Evolutionary conservation across 2,329 filamentous ascomycete genomes (phyloP), one percentile per base, ranked within the genome.

Genomic region (Colletotrichum sojae): DNA sequence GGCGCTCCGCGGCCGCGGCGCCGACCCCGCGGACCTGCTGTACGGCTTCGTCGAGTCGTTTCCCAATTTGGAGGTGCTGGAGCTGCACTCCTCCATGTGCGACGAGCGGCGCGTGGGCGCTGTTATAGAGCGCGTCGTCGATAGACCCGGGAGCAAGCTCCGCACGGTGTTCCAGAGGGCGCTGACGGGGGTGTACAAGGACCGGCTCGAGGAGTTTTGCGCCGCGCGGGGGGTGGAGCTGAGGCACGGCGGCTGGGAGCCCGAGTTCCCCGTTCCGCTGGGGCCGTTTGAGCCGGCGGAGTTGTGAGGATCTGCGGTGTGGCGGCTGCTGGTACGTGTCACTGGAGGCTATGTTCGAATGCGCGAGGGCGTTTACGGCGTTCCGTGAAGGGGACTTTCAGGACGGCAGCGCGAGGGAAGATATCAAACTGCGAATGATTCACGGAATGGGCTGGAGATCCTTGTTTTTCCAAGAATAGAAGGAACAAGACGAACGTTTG

Each of bases 41-140:
- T 62, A 71, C 27, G 40, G 45, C 0, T 74, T 74, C 54, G 39
- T 73, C n/a, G 55, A 69, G 22, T 67, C 67, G 2, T 73, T 74
- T 20, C 66, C 71, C 2, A 71, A 71, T 36, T 64, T 74, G 22
- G 62, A 72, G 45, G 60, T 67, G 3, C 43, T 74, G 39, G 66
- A 69, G 20, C 46, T 73, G n/a, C 51, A 62, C n/a, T 70, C 71
- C 10, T 25, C 48, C 12, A 49, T 56, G 12, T 63, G 58, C 52
- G 60, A 62, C 39, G 58, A 20, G 15, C 31, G 27, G 8, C 27
- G 49, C 16, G 51, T 63, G 31, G 51, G 58, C 20, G 60, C 48
- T 5, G 31, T 71, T 1, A 56, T 66, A 0, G 69, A 72, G 20
- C 56, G 59, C 31, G 57, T 69, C 45, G 64, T 55, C 0, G 43